Conservation (phyloP, 352 stramenopile species). For the Phytopythium boreale region DNA sequence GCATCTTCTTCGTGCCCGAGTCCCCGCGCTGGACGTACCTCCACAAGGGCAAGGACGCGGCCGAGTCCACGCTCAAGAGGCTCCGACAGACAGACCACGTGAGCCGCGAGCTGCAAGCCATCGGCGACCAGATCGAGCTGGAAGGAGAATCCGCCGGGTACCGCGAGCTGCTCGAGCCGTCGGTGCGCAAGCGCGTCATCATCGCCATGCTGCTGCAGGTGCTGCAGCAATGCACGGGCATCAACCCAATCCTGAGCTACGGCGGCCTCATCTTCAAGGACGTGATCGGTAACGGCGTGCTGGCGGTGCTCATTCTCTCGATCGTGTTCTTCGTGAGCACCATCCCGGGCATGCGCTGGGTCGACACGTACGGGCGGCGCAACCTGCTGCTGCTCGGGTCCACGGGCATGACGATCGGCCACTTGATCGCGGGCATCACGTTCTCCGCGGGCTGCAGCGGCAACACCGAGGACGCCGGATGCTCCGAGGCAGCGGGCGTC, state of each 20-base stretch:
- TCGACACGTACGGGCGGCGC: slow-evolving; percentile 27
- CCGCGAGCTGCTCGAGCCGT: slow-evolving; percentile 20
- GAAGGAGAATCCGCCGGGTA: slow-evolving; percentile 15
- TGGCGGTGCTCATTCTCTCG: slow-evolving; percentile 23
- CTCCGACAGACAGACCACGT: slow-evolving; percentile 23
- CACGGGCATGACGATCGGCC: slow-evolving; percentile 25
- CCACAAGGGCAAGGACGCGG: slow-evolving; percentile 17
- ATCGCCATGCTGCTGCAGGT: slow-evolving; percentile 29
- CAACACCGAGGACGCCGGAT: slow-evolving; percentile 18
- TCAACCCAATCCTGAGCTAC: slow-evolving; percentile 28
- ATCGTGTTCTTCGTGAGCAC: slow-evolving; percentile 28
- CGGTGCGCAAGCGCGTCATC: slow-evolving; percentile 18
- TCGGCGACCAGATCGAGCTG: slow-evolving; percentile 25
- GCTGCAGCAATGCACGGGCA: slow-evolving; percentile 27
- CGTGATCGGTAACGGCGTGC: slow-evolving; percentile 22
- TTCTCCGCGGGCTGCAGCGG: slow-evolving; percentile 23
- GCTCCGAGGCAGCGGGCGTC: slow-evolving; percentile 20
- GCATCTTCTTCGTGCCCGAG: slow-evolving; percentile 38
- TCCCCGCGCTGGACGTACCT: slow-evolving; percentile 31
- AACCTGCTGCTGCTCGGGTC: slow-evolving; percentile 24
- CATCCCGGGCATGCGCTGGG: slow-evolving; percentile 29
- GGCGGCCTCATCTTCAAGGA: slow-evolving; percentile 30
- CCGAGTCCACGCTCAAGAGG: slow-evolving; percentile 15
- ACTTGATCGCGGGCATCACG: slow-evolving; percentile 21
- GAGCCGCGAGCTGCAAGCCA: slow-evolving; percentile 25